Conservation (phyloP, 306 rosid species). For the Amphicarpaea edgeworthii region DNA sequence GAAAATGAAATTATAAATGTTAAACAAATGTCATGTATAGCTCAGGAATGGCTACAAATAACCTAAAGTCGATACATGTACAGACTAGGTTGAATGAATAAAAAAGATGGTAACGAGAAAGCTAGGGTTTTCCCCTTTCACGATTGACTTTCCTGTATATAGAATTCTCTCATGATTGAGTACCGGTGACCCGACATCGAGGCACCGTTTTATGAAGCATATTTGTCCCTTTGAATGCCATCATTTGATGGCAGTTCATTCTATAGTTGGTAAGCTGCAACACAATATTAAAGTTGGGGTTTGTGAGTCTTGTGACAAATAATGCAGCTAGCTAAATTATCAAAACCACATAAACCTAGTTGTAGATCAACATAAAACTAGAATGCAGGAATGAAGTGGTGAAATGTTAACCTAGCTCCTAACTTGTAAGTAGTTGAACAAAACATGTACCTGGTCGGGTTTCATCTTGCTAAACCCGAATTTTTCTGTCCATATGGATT, state of each 20-base stretch:
- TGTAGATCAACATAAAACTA: slow-evolving; percentile 11
- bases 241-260: slow-evolving; percentile 75
- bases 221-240: slow-evolving; percentile 88
- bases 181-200: slow-evolving; percentile 59
- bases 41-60: slow-evolving; percentile 43
- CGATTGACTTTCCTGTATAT: slow-evolving; percentile 27
- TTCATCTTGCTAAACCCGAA: slow-evolving; percentile 81
- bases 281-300: slow-evolving; percentile 25
- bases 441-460: slow-evolving; percentile 74
- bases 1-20: slow-evolving; percentile 38
- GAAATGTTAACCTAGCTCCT: slow-evolving; percentile 27
- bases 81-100: neutral
- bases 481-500: slow-evolving; percentile 86
- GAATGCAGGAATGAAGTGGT: slow-evolving; percentile 31
- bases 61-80: slow-evolving; percentile 30
- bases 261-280: slow-evolving; percentile 83
- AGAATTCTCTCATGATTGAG: slow-evolving; percentile 42
- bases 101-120: slow-evolving; percentile 9
- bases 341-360: slow-evolving; percentile 27
- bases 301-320: neutral
- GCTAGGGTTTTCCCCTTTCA: slow-evolving; percentile 45
- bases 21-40: slow-evolving; percentile 30
- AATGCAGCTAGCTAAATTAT: slow-evolving; percentile 13
- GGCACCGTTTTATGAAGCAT: slow-evolving; percentile 88
- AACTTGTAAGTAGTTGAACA: neutral